These are phyloP conservation scores for Amaranthus cruentus DNA, from an alignment of 148 eudicot species.

Conservation along the genomic window DNA sequence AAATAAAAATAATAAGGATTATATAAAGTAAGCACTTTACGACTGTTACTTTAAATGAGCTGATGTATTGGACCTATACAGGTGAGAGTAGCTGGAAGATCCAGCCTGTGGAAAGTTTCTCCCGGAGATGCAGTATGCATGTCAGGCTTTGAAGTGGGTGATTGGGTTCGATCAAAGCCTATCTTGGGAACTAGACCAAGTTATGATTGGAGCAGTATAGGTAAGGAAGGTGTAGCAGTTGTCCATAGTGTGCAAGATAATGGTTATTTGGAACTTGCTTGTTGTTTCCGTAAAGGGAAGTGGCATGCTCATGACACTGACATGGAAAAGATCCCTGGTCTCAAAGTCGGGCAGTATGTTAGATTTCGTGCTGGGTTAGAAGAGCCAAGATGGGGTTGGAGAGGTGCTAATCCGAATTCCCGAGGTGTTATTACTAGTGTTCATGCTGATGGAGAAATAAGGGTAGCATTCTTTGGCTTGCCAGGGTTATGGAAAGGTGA, in stretches of 20 bases:
- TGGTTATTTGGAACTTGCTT: conserved; percentile 83
- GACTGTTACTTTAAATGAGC: conserved; percentile 7
- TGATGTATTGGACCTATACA: conserved; percentile 28
- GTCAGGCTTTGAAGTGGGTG: conserved; percentile 96
- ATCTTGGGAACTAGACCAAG: conserved; percentile 80
- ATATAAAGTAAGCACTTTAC: background rate
- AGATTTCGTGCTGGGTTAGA: conserved; percentile 57
- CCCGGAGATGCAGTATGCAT: conserved; percentile 95
- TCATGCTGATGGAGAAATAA: conserved; percentile 89
- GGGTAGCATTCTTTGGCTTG: conserved; percentile 67
- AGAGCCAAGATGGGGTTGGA: conserved; percentile 99
- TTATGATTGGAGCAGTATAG: conserved; percentile 87
- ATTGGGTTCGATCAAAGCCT: conserved; percentile 97
- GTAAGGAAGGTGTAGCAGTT: conserved; percentile 85
- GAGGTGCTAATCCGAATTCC: conserved; percentile 64
- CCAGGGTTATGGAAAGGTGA: conserved; percentile 87
- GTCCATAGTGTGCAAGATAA: conserved; percentile 90
- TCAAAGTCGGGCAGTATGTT: conserved; percentile 85
- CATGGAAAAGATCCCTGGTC: conserved; percentile 70
- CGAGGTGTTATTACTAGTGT: conserved; percentile 75
- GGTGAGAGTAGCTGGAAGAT: conserved; percentile 88
- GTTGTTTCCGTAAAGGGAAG: conserved; percentile 86
- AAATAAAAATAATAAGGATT: no score
- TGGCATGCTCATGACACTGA: conserved; percentile 72
- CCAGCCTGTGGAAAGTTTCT: conserved; percentile 81